These are phyloP conservation scores for Kwoniella europaea DNA, from an alignment of 768 basidiomycete species.

Conservation along the genomic window DNA sequence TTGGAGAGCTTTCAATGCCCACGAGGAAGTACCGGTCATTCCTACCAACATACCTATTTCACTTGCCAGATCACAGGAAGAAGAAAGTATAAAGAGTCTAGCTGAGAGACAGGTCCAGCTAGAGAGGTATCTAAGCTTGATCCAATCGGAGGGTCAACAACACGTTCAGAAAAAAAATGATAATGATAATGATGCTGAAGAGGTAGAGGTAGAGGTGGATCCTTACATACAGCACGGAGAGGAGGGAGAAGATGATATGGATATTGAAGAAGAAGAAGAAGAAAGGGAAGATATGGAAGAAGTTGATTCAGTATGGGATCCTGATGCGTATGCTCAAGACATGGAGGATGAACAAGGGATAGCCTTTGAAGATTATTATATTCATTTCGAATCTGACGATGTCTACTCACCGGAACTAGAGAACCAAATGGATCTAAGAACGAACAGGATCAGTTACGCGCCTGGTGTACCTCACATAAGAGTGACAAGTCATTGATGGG, in stretches of 20 bases:
- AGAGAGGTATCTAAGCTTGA: slow-evolving; percentile 12
- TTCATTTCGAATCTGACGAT: slow-evolving; percentile 23
- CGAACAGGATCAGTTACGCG: background rate
- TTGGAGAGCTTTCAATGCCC: slow-evolving; percentile 14
- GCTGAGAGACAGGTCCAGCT: slow-evolving; percentile 18
- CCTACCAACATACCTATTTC: slow-evolving; percentile 13
- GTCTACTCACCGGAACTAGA: background rate
- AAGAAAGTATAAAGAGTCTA: slow-evolving; percentile 6
- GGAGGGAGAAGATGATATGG: slow-evolving; percentile 8
- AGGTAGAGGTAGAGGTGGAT: slow-evolving; percentile 4
- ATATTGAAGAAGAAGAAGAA: slow-evolving; percentile 1
- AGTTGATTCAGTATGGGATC: slow-evolving; percentile 19
- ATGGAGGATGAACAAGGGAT: slow-evolving; percentile 9
- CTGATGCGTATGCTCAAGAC: slow-evolving; percentile 18
- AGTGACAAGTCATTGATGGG: slow-evolving; percentile 25
- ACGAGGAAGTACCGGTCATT: slow-evolving; percentile 10
- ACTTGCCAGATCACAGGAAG: background rate
- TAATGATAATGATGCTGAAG: background rate
- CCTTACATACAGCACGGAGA: background rate
- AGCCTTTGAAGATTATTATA: slow-evolving; percentile 28
- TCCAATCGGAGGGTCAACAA: slow-evolving; percentile 10
- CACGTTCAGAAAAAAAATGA: no score
- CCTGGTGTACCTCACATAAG: slow-evolving; percentile 20
- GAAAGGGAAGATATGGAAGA: slow-evolving; percentile 8
- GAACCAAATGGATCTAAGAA: background rate